These are phyloP conservation scores for Penicillium nordicum DNA, from an alignment of 2,329 filamentous ascomycete genomes.

Conservation along the genomic window DNA sequence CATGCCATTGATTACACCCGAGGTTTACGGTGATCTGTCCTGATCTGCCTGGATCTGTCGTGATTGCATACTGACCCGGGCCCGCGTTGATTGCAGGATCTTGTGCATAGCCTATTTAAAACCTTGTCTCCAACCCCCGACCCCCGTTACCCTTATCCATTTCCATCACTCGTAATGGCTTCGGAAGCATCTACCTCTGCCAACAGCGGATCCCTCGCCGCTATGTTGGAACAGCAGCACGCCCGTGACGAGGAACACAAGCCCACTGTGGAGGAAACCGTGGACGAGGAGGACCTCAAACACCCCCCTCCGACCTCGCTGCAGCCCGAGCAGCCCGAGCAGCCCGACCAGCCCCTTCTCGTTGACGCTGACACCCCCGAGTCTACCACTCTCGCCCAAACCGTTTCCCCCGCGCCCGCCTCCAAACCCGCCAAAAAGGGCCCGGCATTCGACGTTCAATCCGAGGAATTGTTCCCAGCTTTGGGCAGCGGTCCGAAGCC, in stretches of 20 bases:
- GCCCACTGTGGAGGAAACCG: constrained; percentile 73
- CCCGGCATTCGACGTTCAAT: constrained; percentile 70
- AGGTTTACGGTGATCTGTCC: not conserved
- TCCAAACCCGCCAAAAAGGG: constrained; percentile 44
- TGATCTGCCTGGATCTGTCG: not conserved
- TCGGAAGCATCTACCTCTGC: constrained; percentile 32
- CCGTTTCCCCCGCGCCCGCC: constrained; percentile 31
- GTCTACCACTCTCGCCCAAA: constrained; percentile 24
- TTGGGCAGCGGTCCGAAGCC: constrained; percentile 70
- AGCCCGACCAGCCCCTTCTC: constrained; percentile 12
- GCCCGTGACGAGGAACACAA: constrained; percentile 53
- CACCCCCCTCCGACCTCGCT: constrained; percentile 52
- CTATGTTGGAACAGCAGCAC: constrained; percentile 54
- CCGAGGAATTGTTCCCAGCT: constrained; percentile 90
- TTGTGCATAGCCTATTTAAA: constrained; percentile 9
- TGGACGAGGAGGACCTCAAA: constrained; percentile 71
- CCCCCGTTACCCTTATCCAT: not conserved
- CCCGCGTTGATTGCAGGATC: constrained; percentile 19
- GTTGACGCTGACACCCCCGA: constrained; percentile 5
- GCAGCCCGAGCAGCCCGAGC: constrained; percentile 12
- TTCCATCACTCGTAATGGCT: constrained; percentile 28
- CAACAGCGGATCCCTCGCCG: constrained; percentile 48
- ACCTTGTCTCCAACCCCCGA: constrained; percentile 3
- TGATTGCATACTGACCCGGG: constrained; percentile 15
- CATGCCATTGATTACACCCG: not conserved